These are phyloP conservation scores for Diaporthe caulivora DNA, from an alignment of 2,329 filamentous ascomycete genomes.

Conservation along the genomic window DNA sequence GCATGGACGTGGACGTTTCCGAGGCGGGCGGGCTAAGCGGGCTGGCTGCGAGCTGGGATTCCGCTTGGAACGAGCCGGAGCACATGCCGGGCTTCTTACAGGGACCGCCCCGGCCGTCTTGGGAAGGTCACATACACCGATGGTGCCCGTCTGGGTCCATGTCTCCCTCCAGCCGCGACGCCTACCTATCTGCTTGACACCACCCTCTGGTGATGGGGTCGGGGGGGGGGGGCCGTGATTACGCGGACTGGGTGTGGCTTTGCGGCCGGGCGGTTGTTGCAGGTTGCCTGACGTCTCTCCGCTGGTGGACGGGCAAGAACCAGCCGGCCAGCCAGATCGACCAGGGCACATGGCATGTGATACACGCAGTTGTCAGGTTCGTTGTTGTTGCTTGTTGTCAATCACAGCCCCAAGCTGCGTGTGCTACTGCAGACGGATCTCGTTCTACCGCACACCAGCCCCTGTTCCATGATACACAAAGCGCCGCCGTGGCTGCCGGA, in stretches of 20 bases:
- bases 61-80: not conserved
- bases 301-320: not conserved
- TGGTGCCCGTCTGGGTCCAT: not conserved
- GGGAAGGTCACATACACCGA: no score
- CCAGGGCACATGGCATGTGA: not conserved
- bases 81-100: not conserved
- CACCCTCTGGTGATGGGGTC: not conserved
- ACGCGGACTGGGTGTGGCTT: conserved; percentile 22
- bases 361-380: not conserved
- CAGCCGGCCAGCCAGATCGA: not conserved
- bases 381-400: not conserved
- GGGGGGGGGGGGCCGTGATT: not conserved
- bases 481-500: not conserved
- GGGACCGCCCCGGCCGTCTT: not conserved
- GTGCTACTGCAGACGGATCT: no score
- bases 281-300: not conserved
- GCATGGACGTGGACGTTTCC: not conserved
- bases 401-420: not conserved
- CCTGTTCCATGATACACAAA: conserved; percentile 5
- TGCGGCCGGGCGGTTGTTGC: conserved; percentile 13
- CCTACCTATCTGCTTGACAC: not conserved
- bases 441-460: conserved; percentile 1
- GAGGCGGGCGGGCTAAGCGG: not conserved
- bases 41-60: no score
- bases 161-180: not conserved